A percentile compares a stretch with the other conserved stretches of the same genome.
These are phyloP conservation scores for Rhodomyrtus tomentosa DNA, from an alignment of 345 rosid genomes.

Conservation along the genomic window DNA sequence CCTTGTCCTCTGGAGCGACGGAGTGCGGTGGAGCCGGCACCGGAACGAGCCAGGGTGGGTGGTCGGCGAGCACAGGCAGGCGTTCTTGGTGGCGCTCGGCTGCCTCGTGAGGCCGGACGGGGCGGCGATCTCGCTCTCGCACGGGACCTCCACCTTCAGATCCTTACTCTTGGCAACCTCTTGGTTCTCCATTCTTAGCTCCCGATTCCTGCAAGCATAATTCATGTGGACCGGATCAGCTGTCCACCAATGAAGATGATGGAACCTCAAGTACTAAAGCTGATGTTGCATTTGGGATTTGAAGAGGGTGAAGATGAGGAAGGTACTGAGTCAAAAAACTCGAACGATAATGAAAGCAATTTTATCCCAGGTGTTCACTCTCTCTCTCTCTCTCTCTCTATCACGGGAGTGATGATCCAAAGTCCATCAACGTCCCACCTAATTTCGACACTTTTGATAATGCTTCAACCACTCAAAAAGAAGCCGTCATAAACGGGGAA, in stretches of 20 bases:
- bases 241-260: not conserved
- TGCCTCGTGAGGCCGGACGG: conserved; percentile 29
- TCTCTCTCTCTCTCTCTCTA: not conserved
- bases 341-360: not conserved
- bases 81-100: conserved; percentile 35
- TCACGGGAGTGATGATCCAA: not conserved
- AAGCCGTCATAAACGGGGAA: not conserved
- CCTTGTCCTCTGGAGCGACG: conserved; percentile 41
- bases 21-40: conserved; percentile 41
- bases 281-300: not conserved
- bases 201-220: conserved; percentile 9
- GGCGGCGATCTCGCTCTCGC: not conserved
- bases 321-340: not conserved
- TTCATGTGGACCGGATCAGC: not conserved
- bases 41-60: conserved; percentile 63
- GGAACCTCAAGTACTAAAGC: not conserved
- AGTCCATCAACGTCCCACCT: not conserved
- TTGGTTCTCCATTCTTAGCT: not conserved
- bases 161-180: conserved; percentile 4
- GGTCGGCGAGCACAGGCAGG: conserved; percentile 66
- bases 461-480: conserved; percentile 1
- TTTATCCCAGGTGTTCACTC: not conserved
- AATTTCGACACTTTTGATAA: not conserved
- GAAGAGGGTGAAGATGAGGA: not conserved
- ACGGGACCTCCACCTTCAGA: conserved; percentile 29